Conservation (phyloP, 2,329 filamentous ascomycete genomes). For the Calonectria hawksworthii region DNA sequence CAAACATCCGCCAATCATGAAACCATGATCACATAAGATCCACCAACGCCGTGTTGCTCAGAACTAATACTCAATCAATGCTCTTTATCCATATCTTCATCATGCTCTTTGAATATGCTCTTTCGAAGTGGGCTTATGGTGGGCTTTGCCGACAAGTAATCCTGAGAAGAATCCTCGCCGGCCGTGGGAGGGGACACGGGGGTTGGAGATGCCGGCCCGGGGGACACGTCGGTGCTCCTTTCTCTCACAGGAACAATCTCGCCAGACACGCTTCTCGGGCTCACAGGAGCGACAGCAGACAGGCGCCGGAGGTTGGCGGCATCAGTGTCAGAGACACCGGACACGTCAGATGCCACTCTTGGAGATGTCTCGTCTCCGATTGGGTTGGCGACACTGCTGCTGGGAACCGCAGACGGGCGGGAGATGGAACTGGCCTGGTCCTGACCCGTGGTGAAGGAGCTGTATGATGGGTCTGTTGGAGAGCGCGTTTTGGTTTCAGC, state of each 20-base stretch:
- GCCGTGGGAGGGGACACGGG: conserved; percentile 49
- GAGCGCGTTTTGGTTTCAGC: conserved; percentile 33
- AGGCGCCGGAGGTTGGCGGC: conserved; percentile 36
- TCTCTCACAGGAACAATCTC: conserved; percentile 22
- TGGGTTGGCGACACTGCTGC: conserved; percentile 10
- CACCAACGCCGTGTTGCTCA: conserved; percentile 38
- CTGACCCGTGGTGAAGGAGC: conserved; percentile 39
- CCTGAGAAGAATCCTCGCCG: conserved; percentile 41
- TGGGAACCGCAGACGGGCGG: conserved; percentile 40
- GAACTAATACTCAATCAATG: conserved; percentile 21
- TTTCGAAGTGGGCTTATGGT: conserved; percentile 48
- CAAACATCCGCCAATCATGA: conserved; percentile 15
- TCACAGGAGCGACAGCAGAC: conserved; percentile 35
- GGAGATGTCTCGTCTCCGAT: conserved; percentile 29
- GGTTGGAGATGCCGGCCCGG: conserved; percentile 28
- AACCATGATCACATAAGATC: conserved; percentile 7
- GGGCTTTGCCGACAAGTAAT: conserved; percentile 47
- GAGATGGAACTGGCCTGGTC: conserved; percentile 48
- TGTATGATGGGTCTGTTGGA: conserved; percentile 41
- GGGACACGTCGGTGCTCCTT: conserved; percentile 27
- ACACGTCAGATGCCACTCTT: conserved; percentile 41
- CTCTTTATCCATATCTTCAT: conserved; percentile 54
- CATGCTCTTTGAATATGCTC: conserved; percentile 59
- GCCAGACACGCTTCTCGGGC: conserved; percentile 33
- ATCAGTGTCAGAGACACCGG: conserved; percentile 40